phyloP scores from a whole-genome alignment of 345 rosid species.

The Aegle marmelos region DNA sequence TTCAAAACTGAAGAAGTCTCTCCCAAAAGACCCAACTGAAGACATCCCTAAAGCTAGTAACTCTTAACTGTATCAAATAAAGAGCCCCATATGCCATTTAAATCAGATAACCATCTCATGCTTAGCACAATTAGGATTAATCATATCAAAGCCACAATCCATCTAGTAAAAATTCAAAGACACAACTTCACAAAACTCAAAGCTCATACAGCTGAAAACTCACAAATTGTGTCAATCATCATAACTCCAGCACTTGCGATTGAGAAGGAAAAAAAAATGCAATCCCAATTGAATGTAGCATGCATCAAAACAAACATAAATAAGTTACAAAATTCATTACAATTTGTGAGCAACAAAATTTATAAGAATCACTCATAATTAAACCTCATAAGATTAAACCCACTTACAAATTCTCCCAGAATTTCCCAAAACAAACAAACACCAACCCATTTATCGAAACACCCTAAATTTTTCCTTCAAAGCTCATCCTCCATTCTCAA shows the following conservation, averaged over 20 bases:
- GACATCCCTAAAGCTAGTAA: background rate
- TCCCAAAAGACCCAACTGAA: background rate
- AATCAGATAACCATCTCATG: background rate
- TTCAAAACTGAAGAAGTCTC: background rate
- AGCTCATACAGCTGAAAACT: background rate
- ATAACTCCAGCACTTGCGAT: background rate
- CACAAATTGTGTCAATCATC: background rate
- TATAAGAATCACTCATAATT: background rate
- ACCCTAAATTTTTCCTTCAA: conserved; percentile 22
- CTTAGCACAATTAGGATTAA: background rate
- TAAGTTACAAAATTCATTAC: background rate
- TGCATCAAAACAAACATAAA: background rate
- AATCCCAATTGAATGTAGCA: background rate
- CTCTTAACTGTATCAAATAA: background rate
- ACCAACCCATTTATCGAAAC: background rate
- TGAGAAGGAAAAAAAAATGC: background rate
- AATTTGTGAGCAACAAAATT: background rate
- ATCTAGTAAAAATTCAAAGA: background rate
- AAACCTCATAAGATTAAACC: background rate
- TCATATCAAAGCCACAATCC: background rate
- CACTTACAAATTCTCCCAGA: background rate
- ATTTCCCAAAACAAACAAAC: background rate
- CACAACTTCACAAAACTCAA: background rate
- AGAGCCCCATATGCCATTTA: background rate
- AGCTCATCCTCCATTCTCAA: conserved; percentile 92